Evolutionary conservation across 495 filamentous ascomycete genomes (phyloP).

Genomic region (Lepidopterella palustris): DNA sequence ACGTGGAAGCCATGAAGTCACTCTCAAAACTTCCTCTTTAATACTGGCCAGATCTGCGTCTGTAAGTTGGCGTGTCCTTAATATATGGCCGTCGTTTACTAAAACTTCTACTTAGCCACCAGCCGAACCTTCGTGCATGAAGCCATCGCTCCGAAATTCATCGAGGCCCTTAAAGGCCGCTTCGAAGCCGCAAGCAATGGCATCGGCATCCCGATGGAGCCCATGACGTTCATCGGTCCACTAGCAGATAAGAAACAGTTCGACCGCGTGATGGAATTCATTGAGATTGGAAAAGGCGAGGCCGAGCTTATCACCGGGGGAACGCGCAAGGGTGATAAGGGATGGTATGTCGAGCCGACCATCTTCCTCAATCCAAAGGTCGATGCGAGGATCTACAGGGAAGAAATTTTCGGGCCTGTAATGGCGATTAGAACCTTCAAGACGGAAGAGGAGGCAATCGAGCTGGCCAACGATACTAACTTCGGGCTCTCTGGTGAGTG

Average conservation of each 20-base stretch:
- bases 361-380: conserved; percentile 43
- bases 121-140: conserved; percentile 34
- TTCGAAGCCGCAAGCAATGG: conserved; percentile 27
- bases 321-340: conserved; percentile 29
- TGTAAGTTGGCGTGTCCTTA: neutral
- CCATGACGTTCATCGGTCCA: conserved; percentile 32
- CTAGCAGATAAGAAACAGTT: conserved; percentile 36
- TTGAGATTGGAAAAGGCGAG: conserved; percentile 30
- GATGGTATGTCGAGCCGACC: conserved; percentile 45
- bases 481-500: conserved; percentile 21
- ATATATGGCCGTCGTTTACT: neutral
- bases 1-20: conserved; percentile 3
- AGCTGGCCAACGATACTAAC: conserved; percentile 44
- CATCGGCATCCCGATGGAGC: conserved; percentile 26
- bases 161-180: conserved; percentile 31
- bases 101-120: conserved; percentile 13
- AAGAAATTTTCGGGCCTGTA: conserved; percentile 52
- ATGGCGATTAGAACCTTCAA: conserved; percentile 46
- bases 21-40: conserved; percentile 28
- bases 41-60: conserved; percentile 24
- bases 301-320: conserved; percentile 31
- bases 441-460: conserved; percentile 48
- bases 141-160: conserved; percentile 32
- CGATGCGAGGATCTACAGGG: conserved; percentile 42
- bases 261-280: conserved; percentile 34